Percentiles rank a stretch among this genome's conserved stretches.
These are phyloP conservation scores for Kodamaea alishanica DNA, from an alignment of 1,139 yeast species.

Conservation along the genomic window DNA sequence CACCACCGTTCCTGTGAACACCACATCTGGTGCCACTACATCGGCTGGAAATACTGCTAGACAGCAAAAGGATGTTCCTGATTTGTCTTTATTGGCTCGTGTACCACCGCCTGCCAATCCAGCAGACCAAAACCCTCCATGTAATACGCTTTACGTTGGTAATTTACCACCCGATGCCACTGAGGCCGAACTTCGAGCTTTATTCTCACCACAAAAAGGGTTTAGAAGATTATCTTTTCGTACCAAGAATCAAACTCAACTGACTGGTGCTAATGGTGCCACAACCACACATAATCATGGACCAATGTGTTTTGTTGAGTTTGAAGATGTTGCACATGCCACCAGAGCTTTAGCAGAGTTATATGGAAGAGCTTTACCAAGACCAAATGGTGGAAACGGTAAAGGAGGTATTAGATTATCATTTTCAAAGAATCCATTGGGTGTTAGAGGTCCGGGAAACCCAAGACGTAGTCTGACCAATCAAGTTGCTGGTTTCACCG, in stretches of 20 bases:
- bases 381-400: constrained; percentile 63
- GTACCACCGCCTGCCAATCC: constrained; percentile 98
- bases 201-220: constrained; percentile 87
- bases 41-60: constrained; percentile 6
- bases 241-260: constrained; percentile 54
- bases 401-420: constrained; percentile 95
- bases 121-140: constrained; percentile 98
- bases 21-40: constrained; percentile 8
- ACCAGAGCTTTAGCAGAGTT: constrained; percentile 90
- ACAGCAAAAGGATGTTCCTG: constrained; percentile 51
- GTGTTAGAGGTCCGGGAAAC: constrained; percentile 75
- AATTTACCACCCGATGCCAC: constrained; percentile 96
- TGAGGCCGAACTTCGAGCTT: constrained; percentile 83
- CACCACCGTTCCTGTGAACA: constrained; percentile 1
- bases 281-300: constrained; percentile 63
- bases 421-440: constrained; percentile 92
- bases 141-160: constrained; percentile 94
- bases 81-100: constrained; percentile 64
- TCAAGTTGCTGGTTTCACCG: constrained; percentile 21
- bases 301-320: constrained; percentile 99
- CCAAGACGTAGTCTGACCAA: constrained; percentile 43
- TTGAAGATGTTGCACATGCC: constrained; percentile 92
- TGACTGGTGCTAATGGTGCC: constrained; percentile 24
- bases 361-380: constrained; percentile 79
- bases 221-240: constrained; percentile 89